These are phyloP conservation scores for Hordeum vulgare DNA, from an alignment of 176 grass and related monocot genomes.

Conservation along the genomic window DNA sequence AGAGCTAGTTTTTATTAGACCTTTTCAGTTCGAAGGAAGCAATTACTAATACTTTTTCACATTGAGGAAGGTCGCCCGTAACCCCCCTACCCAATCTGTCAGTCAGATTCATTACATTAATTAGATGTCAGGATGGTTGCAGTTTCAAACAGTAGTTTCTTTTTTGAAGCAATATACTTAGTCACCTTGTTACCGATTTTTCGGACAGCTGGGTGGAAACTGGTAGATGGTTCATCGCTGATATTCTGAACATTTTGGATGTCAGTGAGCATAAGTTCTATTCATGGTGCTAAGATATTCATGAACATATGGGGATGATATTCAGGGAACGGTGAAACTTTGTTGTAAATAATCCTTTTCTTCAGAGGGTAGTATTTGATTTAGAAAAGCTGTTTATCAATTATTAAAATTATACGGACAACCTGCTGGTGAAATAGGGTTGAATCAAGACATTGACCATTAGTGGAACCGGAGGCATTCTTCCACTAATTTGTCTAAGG, in stretches of 20 bases:
- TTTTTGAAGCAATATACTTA: neutral
- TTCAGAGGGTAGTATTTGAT: neutral
- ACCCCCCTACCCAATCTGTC: neutral
- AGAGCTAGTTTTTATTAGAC: neutral
- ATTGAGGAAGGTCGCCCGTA: neutral
- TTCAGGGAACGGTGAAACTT: neutral
- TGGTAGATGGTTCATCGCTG: neutral
- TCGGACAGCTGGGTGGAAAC: neutral
- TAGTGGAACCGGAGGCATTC: neutral
- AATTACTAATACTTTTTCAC: neutral
- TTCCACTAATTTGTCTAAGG: neutral
- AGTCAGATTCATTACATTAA: neutral
- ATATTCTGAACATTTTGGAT: neutral
- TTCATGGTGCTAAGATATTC: neutral
- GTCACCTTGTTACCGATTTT: neutral
- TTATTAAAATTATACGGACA: neutral
- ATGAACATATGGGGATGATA: neutral
- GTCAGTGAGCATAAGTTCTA: neutral
- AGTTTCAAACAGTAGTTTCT: neutral
- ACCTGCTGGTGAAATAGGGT: neutral
- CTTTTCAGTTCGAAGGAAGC: neutral
- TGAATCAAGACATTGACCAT: neutral
- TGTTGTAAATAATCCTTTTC: neutral
- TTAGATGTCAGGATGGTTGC: neutral
- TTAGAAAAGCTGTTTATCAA: neutral